Evolutionary conservation across 2,329 filamentous ascomycete genomes (phyloP), one percentile per base, ranked within the genome.

Genomic region (Rhinocladiella mackenziei): DNA sequence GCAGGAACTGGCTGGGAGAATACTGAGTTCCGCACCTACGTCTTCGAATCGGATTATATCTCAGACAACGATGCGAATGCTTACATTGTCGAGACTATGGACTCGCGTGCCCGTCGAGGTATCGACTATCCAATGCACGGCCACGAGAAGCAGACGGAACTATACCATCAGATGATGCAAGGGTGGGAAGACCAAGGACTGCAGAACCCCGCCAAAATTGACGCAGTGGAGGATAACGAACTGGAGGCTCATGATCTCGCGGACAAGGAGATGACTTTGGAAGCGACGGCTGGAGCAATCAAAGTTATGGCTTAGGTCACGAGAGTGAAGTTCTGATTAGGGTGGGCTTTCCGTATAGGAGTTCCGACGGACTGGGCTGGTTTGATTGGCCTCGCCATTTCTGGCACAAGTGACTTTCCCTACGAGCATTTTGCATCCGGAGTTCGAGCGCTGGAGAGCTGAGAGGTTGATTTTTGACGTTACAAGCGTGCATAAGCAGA

Each of bases 11-110:
- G 78, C 4, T 89, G 85, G 86, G 60, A 63, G 6, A 89, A 89
- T 62, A 82, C 82, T 39, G 84, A 89, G 65, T 81, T 72, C 60
- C 78, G 85, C 45, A 79, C 79, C 4, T 89, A 81, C 62, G 68
- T 72, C 35, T 87, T 88, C 60, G 71, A 64, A 18, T 61, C 62
- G 13, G 54, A 62, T 5, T 41, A 49, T 28, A 14, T 10, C 5
- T 18, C 52, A 2, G 41, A 69, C 10, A 60, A 63, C 17, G 62
- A 63, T 17, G 65, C 66, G 28, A 67, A 71, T 43, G 67, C 68
- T 3, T 62, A 58, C 14, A 49, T 72, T 9, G 47, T 63, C 7
- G 69, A 72, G 58, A 70, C 67, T 1, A 20, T 54, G 2, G 65
- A 69, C 14, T 70, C 67, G 9, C 64, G 69, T 25, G 44, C 58